Conservation (phyloP, 495 filamentous ascomycete genomes). For the Talaromyces stipitatus region DNA sequence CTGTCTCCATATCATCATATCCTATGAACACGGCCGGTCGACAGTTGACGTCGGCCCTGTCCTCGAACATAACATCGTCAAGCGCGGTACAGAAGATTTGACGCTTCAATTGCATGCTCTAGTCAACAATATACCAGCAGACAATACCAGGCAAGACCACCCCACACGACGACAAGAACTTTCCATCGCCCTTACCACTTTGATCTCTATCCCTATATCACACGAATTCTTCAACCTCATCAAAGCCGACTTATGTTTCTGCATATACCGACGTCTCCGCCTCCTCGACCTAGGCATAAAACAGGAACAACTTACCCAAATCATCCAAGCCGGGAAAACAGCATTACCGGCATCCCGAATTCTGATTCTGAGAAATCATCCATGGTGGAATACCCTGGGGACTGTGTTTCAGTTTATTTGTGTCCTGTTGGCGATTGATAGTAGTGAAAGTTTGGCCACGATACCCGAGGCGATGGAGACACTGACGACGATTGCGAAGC, state of each 20-base stretch:
- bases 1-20: constrained; percentile 25
- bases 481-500: constrained; percentile 22
- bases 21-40: constrained; percentile 37
- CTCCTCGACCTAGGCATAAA: constrained; percentile 17
- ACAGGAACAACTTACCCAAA: constrained; percentile 13
- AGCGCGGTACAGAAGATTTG: constrained; percentile 6
- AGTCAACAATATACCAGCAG: constrained; percentile 14
- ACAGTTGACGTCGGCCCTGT: neutral
- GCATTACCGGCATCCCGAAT: constrained; percentile 20
- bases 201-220: constrained; percentile 8
- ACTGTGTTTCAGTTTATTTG: constrained; percentile 37
- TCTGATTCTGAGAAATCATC: constrained; percentile 16
- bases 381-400: constrained; percentile 37
- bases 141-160: constrained; percentile 5
- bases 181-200: constrained; percentile 4
- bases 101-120: constrained; percentile 15
- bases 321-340: constrained; percentile 11
- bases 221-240: constrained; percentile 22
- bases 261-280: constrained; percentile 31
- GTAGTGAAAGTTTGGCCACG: constrained; percentile 18
- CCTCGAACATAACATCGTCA: constrained; percentile 8
- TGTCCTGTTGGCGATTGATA: constrained; percentile 34
- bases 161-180: constrained; percentile 12
- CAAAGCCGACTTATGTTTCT: constrained; percentile 29
- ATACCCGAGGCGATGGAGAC: constrained; percentile 28